Percentiles rank a stretch among this genome's conserved stretches.
Evolutionary conservation across 2,329 filamentous ascomycete species (phyloP).

Genomic region (Helminthosporium solani): DNA sequence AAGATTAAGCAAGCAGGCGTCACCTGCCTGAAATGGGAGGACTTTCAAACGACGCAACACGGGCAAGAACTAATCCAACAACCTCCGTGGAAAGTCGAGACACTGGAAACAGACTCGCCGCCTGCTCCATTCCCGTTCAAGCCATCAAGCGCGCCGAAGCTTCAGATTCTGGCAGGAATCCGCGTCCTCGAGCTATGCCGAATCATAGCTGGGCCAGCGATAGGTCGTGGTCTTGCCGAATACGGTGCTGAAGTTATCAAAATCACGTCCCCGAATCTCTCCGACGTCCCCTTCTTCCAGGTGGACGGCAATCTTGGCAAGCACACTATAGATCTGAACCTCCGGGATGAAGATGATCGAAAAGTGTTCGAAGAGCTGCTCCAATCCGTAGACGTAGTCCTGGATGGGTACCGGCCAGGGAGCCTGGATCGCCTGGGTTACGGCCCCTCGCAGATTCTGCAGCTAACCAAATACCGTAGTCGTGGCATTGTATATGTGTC

Average conservation of each 20-base stretch:
- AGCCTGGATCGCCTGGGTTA: conserved; percentile 65
- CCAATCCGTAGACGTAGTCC: conserved; percentile 63
- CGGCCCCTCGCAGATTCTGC: conserved; percentile 55
- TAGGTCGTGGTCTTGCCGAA: conserved; percentile 70
- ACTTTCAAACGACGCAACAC: conserved; percentile 43
- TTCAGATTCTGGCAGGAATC: conserved; percentile 56
- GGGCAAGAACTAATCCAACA: conserved; percentile 44
- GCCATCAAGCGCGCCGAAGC: conserved; percentile 39
- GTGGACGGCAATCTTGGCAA: conserved; percentile 73
- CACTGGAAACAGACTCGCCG: conserved; percentile 54
- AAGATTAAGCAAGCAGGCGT: conserved; percentile 46
- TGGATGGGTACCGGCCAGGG: conserved; percentile 70
- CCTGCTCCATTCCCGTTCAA: conserved; percentile 50
- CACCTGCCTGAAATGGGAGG: conserved; percentile 44
- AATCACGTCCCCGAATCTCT: conserved; percentile 66
- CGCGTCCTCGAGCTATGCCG: conserved; percentile 74
- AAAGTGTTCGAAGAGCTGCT: conserved; percentile 60
- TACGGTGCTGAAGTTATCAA: conserved; percentile 75
- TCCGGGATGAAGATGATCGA: conserved; percentile 58
- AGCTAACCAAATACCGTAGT: conserved; percentile 55
- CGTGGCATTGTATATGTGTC: conserved; percentile 68
- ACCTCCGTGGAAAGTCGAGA: conserved; percentile 52
- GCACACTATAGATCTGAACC: conserved; percentile 63
- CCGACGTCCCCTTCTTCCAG: conserved; percentile 71
- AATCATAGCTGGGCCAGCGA: conserved; percentile 73